Conservation (phyloP, 2,329 filamentous ascomycete species). For the Fusarium pininemorale region DNA sequence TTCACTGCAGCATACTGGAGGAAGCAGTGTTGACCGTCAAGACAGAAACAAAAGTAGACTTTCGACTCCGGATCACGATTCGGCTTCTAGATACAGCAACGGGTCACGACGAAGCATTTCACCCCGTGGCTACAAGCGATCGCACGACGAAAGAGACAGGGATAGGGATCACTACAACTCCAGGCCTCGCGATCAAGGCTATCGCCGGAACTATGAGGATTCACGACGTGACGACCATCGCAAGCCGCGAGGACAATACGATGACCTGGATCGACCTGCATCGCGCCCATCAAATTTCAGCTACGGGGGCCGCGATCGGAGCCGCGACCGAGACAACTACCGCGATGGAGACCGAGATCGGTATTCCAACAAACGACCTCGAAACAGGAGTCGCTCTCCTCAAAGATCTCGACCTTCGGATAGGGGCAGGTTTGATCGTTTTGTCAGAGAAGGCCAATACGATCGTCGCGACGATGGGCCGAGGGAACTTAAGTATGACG, state of each 20-base stretch:
- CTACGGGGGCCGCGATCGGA: conserved; percentile 60
- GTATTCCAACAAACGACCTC: conserved; percentile 62
- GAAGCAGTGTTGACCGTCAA: conserved; percentile 90
- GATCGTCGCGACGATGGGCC: conserved; percentile 36
- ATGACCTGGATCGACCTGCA: conserved; percentile 64
- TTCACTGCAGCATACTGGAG: conserved; percentile 79
- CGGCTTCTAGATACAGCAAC: conserved; percentile 54
- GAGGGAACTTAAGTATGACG: conserved; percentile 52
- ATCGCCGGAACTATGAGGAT: conserved; percentile 71
- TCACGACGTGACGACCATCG: conserved; percentile 57
- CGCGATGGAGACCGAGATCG: conserved; percentile 58
- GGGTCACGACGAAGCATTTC: conserved; percentile 63
- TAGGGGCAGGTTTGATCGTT: conserved; percentile 48
- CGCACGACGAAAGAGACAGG: conserved; percentile 68
- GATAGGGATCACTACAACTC: conserved; percentile 56
- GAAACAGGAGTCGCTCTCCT: conserved; percentile 66
- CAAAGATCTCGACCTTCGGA: conserved; percentile 51
- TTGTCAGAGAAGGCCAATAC: conserved; percentile 44
- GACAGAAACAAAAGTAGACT: conserved; percentile 78
- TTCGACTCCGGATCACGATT: conserved; percentile 65
- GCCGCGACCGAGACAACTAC: conserved; percentile 43
- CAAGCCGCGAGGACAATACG: conserved; percentile 60
- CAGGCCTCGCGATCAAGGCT: conserved; percentile 56
- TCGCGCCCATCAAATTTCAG: conserved; percentile 53
- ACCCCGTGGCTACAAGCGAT: conserved; percentile 73